A percentile compares a stretch with the other conserved stretches of the same genome.
Evolutionary conservation across 2,329 filamentous ascomycete species (phyloP).

Genomic region (Aureobasidium sp.): DNA sequence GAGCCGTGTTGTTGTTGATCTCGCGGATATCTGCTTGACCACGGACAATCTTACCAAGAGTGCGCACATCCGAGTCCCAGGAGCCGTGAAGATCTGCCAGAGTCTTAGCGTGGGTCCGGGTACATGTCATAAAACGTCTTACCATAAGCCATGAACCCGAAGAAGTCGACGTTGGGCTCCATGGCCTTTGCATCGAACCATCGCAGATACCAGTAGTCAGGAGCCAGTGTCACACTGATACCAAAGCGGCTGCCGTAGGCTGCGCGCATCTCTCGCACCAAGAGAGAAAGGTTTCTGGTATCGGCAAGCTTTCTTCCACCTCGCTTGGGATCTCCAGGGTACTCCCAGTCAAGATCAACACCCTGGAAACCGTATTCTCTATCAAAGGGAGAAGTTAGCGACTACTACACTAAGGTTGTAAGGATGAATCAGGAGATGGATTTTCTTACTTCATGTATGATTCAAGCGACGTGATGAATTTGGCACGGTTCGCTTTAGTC

Average conservation of each 20-base stretch:
- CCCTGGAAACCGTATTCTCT: slow-evolving; percentile 20
- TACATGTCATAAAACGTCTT: neutral
- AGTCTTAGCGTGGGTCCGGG: slow-evolving; percentile 3
- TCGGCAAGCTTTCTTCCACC: slow-evolving; percentile 34
- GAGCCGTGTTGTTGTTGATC: slow-evolving; percentile 32
- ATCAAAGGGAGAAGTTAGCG: too few relatives aligned
- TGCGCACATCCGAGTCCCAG: slow-evolving; percentile 34
- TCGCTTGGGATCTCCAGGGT: slow-evolving; percentile 23
- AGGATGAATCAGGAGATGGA: too few relatives aligned
- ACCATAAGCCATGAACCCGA: slow-evolving; percentile 36
- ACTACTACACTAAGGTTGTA: too few relatives aligned
- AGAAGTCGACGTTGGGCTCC: slow-evolving; percentile 34
- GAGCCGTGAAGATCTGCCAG: slow-evolving; percentile 31
- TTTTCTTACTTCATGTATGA: slow-evolving; percentile 13
- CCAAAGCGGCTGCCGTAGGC: slow-evolving; percentile 25
- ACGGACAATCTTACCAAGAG: slow-evolving; percentile 28
- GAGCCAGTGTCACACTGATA: slow-evolving; percentile 21
- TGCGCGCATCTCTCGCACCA: slow-evolving; percentile 27
- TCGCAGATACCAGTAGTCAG: slow-evolving; percentile 27
- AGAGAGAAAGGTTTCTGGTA: slow-evolving; percentile 31
- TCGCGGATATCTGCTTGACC: slow-evolving; percentile 40
- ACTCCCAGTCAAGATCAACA: slow-evolving; percentile 22
- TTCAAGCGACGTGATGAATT: neutral
- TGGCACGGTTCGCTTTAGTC: neutral
- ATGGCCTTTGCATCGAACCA: slow-evolving; percentile 26